These are phyloP conservation scores for Fusarium goolgardi DNA, from an alignment of 2,329 filamentous ascomycete genomes.

Conservation along the genomic window DNA sequence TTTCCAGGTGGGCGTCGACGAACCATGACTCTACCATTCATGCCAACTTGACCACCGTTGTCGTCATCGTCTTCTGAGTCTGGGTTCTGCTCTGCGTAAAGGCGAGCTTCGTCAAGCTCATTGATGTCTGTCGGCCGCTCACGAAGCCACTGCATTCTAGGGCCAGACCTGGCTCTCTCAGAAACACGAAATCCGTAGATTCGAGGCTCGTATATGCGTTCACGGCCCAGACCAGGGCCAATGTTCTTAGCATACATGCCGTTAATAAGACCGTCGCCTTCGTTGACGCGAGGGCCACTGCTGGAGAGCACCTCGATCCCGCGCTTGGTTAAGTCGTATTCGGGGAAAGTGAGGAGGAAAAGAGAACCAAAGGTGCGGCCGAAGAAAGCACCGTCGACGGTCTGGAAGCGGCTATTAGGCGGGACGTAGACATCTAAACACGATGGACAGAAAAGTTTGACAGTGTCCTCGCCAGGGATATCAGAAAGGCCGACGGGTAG, in stretches of 20 bases:
- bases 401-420: slow-evolving; percentile 96
- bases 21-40: slow-evolving; percentile 55
- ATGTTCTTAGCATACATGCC: slow-evolving; percentile 89
- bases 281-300: slow-evolving; percentile 50
- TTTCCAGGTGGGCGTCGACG: slow-evolving; percentile 59
- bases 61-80: slow-evolving; percentile 71
- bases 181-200: slow-evolving; percentile 98
- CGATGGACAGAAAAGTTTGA: slow-evolving; percentile 97
- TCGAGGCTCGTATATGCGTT: slow-evolving; percentile 90
- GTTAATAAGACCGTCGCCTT: slow-evolving; percentile 74
- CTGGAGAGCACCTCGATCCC: slow-evolving; percentile 68
- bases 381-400: slow-evolving; percentile 97
- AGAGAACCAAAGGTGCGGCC: slow-evolving; percentile 96
- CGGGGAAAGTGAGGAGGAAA: slow-evolving; percentile 98
- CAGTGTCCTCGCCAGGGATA: slow-evolving; percentile 94
- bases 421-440: slow-evolving; percentile 98
- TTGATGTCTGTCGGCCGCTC: slow-evolving; percentile 82
- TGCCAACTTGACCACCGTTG: slow-evolving; percentile 56
- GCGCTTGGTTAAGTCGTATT: slow-evolving; percentile 86
- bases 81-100: slow-evolving; percentile 63
- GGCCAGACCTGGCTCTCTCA: slow-evolving; percentile 88
- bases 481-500: slow-evolving; percentile 94
- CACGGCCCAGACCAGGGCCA: slow-evolving; percentile 83
- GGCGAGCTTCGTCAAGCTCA: slow-evolving; percentile 83
- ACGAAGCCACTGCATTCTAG: slow-evolving; percentile 96